phyloP scores from a whole-genome alignment of 805 yeast species.

The Saturnispora bothae region DNA sequence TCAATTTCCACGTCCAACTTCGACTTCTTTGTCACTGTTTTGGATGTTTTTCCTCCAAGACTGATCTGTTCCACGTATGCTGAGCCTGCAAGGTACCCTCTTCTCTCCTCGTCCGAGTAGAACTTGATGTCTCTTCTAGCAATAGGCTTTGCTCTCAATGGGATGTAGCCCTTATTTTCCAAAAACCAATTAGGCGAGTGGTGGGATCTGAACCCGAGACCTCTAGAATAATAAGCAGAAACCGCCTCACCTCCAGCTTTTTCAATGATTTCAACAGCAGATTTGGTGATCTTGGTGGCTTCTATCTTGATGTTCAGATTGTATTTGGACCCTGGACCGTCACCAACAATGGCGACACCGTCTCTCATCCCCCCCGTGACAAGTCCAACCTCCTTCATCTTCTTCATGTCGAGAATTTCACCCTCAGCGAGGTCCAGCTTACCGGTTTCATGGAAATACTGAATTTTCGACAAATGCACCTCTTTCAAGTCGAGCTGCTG shows the following conservation, averaged over 20 bases:
- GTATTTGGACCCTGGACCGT: constrained; percentile 37
- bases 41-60: constrained; percentile 14
- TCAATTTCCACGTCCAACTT: constrained; percentile 19
- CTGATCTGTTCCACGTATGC: constrained; percentile 28
- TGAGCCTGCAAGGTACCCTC: constrained; percentile 57
- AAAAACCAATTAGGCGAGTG: constrained; percentile 63
- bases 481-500: constrained; percentile 43
- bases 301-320: constrained; percentile 63
- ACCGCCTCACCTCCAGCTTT: constrained; percentile 62
- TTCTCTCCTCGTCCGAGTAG: constrained; percentile 58
- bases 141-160: constrained; percentile 78
- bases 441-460: constrained; percentile 58
- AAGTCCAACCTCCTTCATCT: constrained; percentile 65
- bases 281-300: constrained; percentile 68
- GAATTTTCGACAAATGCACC: constrained; percentile 60
- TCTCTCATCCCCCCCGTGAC: constrained; percentile 60
- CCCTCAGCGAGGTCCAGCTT: constrained; percentile 48
- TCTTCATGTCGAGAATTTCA: constrained; percentile 62
- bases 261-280: constrained; percentile 69
- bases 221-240: constrained; percentile 56
- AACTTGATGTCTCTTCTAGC: constrained; percentile 69
- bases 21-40: constrained; percentile 14
- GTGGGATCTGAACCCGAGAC: constrained; percentile 62
- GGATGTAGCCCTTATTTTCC: constrained; percentile 65
- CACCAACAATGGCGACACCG: constrained; percentile 76